phyloP scores from a whole-genome alignment of 176 grass and related monocot genomes.

The Raddia distichophylla region DNA sequence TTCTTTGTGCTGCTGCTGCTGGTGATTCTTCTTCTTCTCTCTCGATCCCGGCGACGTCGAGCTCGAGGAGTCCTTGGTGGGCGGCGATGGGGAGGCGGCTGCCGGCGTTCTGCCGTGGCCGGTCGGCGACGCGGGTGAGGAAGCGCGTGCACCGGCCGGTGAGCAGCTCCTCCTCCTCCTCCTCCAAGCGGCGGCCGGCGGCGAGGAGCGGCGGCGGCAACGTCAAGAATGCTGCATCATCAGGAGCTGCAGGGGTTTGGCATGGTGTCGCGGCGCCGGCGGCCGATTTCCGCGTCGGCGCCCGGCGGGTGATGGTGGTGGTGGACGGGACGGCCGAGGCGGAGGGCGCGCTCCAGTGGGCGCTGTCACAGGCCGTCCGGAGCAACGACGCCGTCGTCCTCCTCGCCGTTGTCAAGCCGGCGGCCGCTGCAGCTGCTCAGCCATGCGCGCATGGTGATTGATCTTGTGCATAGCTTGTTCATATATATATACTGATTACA shows the following conservation, averaged over 20 bases:
- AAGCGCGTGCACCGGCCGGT: slow-evolving; percentile 35
- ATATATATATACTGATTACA: background rate
- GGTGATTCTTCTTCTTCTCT: background rate
- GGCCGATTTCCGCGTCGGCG: background rate
- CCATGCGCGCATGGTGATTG: background rate
- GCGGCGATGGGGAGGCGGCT: slow-evolving; percentile 46
- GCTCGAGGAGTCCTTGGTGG: background rate
- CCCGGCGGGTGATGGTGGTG: slow-evolving; percentile 47
- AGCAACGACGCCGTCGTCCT: slow-evolving; percentile 58
- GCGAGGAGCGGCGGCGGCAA: background rate
- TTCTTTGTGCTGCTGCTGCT: background rate
- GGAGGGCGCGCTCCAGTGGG: slow-evolving; percentile 60
- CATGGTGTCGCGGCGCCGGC: slow-evolving; percentile 13
- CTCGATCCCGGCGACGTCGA: background rate
- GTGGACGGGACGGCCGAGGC: slow-evolving; percentile 40
- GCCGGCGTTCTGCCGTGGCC: slow-evolving; percentile 28
- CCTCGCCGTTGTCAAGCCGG: slow-evolving; percentile 50
- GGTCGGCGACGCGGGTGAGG: slow-evolving; percentile 37
- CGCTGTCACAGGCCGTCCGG: slow-evolving; percentile 59
- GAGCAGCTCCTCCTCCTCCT: background rate
- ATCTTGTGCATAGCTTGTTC: background rate
- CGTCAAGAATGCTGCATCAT: background rate
- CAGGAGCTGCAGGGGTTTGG: background rate
- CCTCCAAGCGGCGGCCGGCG: background rate
- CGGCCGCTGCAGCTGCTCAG: slow-evolving; percentile 16